Base-by-base conservation (phyloP, 345 rosid genomes). In the Pistacia atlantica region DNA sequence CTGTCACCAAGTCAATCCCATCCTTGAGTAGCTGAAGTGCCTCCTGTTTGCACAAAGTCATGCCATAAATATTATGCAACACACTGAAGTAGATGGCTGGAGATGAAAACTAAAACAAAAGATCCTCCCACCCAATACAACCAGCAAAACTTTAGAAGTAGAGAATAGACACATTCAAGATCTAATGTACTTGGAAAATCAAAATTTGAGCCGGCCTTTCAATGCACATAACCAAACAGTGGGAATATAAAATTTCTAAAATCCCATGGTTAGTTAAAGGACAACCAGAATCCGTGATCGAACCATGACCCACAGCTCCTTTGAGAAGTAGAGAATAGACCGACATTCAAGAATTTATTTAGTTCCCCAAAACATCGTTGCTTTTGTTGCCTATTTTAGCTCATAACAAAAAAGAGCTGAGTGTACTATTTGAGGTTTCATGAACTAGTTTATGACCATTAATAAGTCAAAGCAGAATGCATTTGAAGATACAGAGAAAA, bases 1-100 rank as follows among this genome's bases (percentile, higher is more conserved):
- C 99, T 16, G 97, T 84, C 80, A 92, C 88, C 88, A 93, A 83
- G 82, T 95, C 99, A 87, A 95, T 92, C 73, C 94, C 98, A 88
- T 95, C 98, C 90, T 93, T 90, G 61, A 93, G 96, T 75, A 95
- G 92, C 81, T 89, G 87, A 66, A 89, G 84, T 5, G 97, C 97
- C 83, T 93, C 99, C 97, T 95, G 91, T 75, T 72, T 65, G 85
- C 68, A 55, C 61, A 83, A 75, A 69, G 68, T 65, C 54, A 71
- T 28, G 70, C 46, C 8, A 10, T 16, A 52, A 71, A 37, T 42
- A 71, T 54, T 56, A 71, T 37, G 28, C 60, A 52, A 22, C 35
- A 7, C 64, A 52, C 18, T 8, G 5, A 60, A 20, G 65, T 35
- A 57, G 37, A 33, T 37, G 56, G 35, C 12, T 1, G 22, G 35